Evolutionary conservation across 176 grass and related monocot species (phyloP).

Genomic region (Ensete ventricosum): DNA sequence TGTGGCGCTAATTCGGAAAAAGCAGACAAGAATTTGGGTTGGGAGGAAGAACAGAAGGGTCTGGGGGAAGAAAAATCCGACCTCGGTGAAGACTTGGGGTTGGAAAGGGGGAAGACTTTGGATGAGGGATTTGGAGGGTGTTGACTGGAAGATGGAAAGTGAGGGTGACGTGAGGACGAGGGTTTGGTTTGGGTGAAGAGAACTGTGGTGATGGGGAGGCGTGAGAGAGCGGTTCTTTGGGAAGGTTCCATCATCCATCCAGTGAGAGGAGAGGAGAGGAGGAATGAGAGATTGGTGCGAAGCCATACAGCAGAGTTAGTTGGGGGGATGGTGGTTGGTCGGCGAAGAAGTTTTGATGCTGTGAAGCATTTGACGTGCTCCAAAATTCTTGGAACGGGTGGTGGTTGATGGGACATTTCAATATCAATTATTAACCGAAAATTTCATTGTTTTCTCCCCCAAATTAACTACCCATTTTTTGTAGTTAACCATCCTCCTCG

Average conservation of each 20-base stretch:
- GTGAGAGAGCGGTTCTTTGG: not conserved
- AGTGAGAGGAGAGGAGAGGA: not conserved
- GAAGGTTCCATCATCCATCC: not conserved
- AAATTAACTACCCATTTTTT: too few species aligned
- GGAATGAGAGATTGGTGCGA: not conserved
- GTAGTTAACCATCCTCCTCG: too few species aligned
- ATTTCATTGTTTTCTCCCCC: too few species aligned
- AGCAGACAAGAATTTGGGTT: not conserved
- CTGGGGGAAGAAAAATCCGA: not conserved
- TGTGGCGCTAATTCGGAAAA: not conserved
- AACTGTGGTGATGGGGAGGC: not conserved
- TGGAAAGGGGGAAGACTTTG: not conserved
- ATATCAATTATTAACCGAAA: too few species aligned
- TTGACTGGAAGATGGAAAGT: too few species aligned
- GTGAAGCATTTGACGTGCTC: too few species aligned
- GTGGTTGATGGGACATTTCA: too few species aligned
- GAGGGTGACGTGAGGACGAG: too few species aligned
- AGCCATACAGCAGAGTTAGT: too few species aligned
- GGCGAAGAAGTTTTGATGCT: too few species aligned
- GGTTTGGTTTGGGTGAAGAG: not conserved
- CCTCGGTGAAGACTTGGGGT: not conserved
- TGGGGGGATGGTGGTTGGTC: too few species aligned
- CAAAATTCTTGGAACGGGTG: too few species aligned
- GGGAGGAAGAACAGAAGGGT: not conserved
- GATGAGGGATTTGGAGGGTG: not conserved